Percentiles rank a stretch among this genome's conserved stretches.
Conservation (phyloP, 2,329 filamentous ascomycete species). For the Thielaviopsis populi region DNA sequence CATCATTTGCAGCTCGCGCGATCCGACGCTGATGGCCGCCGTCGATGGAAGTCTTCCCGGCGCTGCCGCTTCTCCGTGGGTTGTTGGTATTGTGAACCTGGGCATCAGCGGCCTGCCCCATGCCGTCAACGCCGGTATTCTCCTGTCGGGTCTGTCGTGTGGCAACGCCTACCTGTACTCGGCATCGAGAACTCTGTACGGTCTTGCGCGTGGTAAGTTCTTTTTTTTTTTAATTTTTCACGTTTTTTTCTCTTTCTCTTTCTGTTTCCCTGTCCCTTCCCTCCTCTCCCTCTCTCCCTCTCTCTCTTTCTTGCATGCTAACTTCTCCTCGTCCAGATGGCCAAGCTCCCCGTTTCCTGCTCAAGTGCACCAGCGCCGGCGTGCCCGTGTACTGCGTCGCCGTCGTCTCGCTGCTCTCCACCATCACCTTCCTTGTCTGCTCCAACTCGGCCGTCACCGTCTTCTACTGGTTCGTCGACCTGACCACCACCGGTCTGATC, state of each 20-base stretch:
- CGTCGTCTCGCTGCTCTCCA: constrained; percentile 38
- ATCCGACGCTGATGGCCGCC: constrained; percentile 27
- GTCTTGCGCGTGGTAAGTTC: constrained; percentile 28
- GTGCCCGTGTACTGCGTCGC: constrained; percentile 45
- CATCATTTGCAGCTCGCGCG: constrained; percentile 43
- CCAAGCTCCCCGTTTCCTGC: constrained; percentile 37
- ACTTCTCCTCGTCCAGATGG: constrained; percentile 25
- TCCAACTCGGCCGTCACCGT: constrained; percentile 34
- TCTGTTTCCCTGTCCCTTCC: no score
- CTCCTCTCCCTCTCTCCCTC: background rate
- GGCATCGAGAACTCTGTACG: constrained; percentile 35
- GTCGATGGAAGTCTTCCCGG: constrained; percentile 35
- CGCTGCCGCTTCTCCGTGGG: constrained; percentile 43
- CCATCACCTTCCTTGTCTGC: constrained; percentile 38
- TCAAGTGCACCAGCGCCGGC: constrained; percentile 43
- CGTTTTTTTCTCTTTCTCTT: background rate
- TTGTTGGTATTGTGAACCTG: constrained; percentile 43
- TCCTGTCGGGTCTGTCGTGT: constrained; percentile 29
- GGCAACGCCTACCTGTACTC: constrained; percentile 39
- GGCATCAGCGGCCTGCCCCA: constrained; percentile 46
- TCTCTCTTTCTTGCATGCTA: background rate
- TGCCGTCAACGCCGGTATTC: constrained; percentile 36
- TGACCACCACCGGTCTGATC: constrained; percentile 42
- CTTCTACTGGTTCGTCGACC: constrained; percentile 39
- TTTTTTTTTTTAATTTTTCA: background rate